Evolutionary conservation across 345 rosid species (phyloP).

Genomic region (Orychophragmus violaceus): DNA sequence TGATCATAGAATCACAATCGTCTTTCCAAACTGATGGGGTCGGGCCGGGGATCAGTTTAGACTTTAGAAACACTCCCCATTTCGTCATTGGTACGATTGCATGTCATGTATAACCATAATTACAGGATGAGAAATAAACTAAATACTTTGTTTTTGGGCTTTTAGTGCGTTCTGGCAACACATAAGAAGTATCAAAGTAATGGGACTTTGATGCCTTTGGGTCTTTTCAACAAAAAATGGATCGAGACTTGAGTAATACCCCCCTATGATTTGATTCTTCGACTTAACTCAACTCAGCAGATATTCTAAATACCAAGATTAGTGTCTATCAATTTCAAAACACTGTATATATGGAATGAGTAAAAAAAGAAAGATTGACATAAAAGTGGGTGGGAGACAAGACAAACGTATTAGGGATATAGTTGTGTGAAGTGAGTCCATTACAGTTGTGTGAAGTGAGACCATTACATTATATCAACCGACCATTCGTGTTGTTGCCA

Average conservation of each 20-base stretch:
- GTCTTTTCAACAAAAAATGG: conserved; percentile 18
- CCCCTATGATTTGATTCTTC: conserved; percentile 15
- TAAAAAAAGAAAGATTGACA: not conserved
- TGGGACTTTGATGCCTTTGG: conserved; percentile 19
- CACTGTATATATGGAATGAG: not conserved
- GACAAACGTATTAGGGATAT: conserved; percentile 16
- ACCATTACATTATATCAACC: conserved; percentile 19
- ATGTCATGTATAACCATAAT: not conserved
- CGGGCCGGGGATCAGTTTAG: not conserved
- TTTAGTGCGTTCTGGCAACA: conserved; percentile 13
- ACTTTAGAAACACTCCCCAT: not conserved
- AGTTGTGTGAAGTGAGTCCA: conserved; percentile 28
- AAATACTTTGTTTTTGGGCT: not conserved
- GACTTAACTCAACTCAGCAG: not conserved
- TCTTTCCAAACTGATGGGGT: not conserved
- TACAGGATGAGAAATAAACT: not conserved
- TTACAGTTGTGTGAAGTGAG: conserved; percentile 26
- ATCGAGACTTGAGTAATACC: not conserved
- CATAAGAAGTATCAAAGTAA: not conserved
- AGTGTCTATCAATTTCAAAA: conserved; percentile 7
- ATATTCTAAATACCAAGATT: not conserved
- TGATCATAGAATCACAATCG: not conserved
- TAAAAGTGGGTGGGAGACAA: conserved; percentile 21
- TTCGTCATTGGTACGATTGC: conserved; percentile 11
- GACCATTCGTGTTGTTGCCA: conserved; percentile 24